Base-by-base conservation (phyloP, 805 yeast species). In the Saccharomycopsis capsularis region DNA sequence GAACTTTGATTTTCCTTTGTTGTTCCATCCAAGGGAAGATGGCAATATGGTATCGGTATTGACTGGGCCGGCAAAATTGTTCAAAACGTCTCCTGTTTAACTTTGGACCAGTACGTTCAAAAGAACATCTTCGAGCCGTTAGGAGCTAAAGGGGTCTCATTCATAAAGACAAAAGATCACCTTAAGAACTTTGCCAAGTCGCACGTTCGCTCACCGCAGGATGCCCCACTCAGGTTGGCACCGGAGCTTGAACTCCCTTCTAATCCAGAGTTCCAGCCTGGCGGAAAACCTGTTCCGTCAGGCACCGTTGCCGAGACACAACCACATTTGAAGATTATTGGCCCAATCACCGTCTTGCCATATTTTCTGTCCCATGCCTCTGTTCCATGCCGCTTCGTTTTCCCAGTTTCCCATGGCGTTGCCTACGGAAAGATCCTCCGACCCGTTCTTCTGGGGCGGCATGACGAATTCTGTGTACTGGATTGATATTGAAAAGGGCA, bases 371-470 rank as follows among this genome's bases (percentile, higher is more conserved):
- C n/a, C n/a, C n/a, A n/a, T n/a, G n/a, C n/a, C n/a, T n/a, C n/a
- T n/a, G n/a, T n/a, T 57, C 4, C 63, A 63, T 64, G 57, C 65
- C 2, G 53, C 56, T 21, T 62, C 60, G 3, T 58, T 61, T 46
- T 51, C 51, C 39, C 52, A 52, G 19, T 57, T 57, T 24, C 57
- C 59, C 11, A 52, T 47, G 2, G 53, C 54, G 3, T 51, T 63
- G 32, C 62, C 62, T 1, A 64, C 69, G 1, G 74, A 74, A 1
- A 55, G 73, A 43, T 60, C 67, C 9, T 57, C 55, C 4, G 66
- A 67, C 1, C 52, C 67, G 2, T 51, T 61, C 19, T 60, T 56
- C 50, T 70, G 75, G 75, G 59, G 65, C n/a, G 75, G 75, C 0
- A 45, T 68, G 36, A 64, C 70, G 18, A 69, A 67, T 51, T 56